These are phyloP conservation scores for Albifimbria verrucaria DNA, from an alignment of 2,329 filamentous ascomycete genomes.

Conservation along the genomic window DNA sequence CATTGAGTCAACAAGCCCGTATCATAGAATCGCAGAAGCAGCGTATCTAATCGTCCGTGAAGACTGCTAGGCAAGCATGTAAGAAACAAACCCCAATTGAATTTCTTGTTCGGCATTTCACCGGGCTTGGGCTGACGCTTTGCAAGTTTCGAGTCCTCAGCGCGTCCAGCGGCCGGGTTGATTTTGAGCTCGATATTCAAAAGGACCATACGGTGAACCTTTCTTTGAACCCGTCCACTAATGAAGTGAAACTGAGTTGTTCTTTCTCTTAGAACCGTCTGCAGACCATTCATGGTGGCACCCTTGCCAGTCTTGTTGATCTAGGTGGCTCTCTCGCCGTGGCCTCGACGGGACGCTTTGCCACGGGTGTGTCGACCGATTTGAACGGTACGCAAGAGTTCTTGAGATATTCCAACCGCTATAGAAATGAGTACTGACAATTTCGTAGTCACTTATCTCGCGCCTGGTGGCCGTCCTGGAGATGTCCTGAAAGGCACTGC, in stretches of 20 bases:
- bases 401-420: neutral
- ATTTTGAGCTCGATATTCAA: slow-evolving; percentile 73
- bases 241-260: neutral
- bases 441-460: slow-evolving; percentile 58
- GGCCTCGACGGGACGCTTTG: slow-evolving; percentile 59
- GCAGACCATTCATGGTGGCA: slow-evolving; percentile 73
- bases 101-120: neutral
- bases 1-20: neutral
- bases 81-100: neutral
- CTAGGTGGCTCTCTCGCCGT: slow-evolving; percentile 63
- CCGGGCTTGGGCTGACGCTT: accelerated
- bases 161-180: slow-evolving; percentile 63
- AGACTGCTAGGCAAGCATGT: slow-evolving; percentile 28
- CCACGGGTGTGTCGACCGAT: slow-evolving; percentile 63
- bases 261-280: slow-evolving; percentile 61
- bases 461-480: slow-evolving; percentile 53
- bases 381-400: slow-evolving; percentile 48
- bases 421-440: too few relatives aligned
- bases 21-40: neutral
- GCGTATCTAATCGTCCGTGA: neutral
- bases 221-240: neutral
- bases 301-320: slow-evolving; percentile 72
- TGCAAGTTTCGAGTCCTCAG: slow-evolving; percentile 62
- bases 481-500: slow-evolving; percentile 55
- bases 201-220: slow-evolving; percentile 69